Conservation (phyloP, 2,329 filamentous ascomycete species). For the Aureobasidium melanogenum region DNA sequence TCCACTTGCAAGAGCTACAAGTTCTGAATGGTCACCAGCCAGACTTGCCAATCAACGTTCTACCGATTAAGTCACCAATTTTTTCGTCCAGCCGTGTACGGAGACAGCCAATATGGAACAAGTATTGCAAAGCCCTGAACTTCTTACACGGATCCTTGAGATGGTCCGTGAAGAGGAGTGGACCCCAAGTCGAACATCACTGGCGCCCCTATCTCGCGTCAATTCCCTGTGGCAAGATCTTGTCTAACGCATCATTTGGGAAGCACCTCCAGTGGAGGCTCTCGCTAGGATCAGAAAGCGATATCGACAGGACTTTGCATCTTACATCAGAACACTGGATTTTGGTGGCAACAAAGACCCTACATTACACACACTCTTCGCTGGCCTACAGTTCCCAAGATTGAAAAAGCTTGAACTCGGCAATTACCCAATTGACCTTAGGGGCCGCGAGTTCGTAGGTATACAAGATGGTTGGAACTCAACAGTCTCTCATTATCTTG, state of each 20-base stretch:
- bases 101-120: background rate
- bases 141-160: background rate
- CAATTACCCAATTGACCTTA: too few relatives aligned
- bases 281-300: background rate
- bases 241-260: background rate
- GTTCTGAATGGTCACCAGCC: too few relatives aligned
- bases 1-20: too few relatives aligned
- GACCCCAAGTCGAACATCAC: background rate
- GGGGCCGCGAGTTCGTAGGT: too few relatives aligned
- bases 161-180: background rate
- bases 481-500: too few relatives aligned
- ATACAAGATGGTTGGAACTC: too few relatives aligned
- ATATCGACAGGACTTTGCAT: background rate
- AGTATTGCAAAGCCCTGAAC: background rate
- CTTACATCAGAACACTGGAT: background rate
- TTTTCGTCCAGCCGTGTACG: too few relatives aligned
- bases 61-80: too few relatives aligned
- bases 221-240: background rate
- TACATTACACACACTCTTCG: background rate
- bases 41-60: too few relatives aligned
- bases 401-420: background rate
- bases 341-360: background rate
- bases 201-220: background rate
- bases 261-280: background rate
- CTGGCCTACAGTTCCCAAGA: background rate